phyloP scores from a whole-genome alignment of 306 rosid genomes.

The Astragalus membranaceus region DNA sequence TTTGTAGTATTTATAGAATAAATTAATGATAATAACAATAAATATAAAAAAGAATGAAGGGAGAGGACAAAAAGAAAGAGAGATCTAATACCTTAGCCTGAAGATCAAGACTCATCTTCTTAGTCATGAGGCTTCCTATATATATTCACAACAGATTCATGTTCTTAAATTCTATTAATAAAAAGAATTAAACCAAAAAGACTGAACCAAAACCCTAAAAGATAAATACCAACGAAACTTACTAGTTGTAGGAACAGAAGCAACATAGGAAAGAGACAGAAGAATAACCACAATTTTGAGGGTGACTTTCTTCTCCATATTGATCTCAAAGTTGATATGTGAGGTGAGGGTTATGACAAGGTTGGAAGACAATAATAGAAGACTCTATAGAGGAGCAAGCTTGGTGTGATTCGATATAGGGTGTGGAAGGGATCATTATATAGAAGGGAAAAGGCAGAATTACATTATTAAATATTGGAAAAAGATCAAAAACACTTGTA shows the following conservation, averaged over 20 bases:
- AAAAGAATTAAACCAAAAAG: neutral
- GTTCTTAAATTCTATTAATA: neutral
- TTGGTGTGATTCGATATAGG: slow-evolving; percentile 16
- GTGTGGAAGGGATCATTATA: slow-evolving; percentile 11
- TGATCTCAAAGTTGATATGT: neutral
- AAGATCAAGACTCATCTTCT: slow-evolving; percentile 15
- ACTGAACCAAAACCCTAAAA: slow-evolving; percentile 25
- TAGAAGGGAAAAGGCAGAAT: slow-evolving; percentile 5
- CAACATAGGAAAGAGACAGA: slow-evolving; percentile 19
- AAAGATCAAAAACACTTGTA: neutral
- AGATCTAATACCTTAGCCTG: slow-evolving; percentile 19
- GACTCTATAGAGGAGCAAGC: neutral
- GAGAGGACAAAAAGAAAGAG: neutral
- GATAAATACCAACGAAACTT: neutral
- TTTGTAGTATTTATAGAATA: neutral
- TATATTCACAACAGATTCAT: neutral
- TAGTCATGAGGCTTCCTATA: slow-evolving; percentile 16
- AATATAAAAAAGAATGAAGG: too few relatives aligned
- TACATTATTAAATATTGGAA: slow-evolving; percentile 17
- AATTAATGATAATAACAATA: neutral
- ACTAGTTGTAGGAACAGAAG: neutral
- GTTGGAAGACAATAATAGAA: neutral
- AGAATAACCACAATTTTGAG: slow-evolving; percentile 10
- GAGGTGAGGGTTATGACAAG: neutral
- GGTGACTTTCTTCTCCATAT: slow-evolving; percentile 28